phyloP scores from a whole-genome alignment of 306 rosid genomes.

The Vigna angularis region DNA sequence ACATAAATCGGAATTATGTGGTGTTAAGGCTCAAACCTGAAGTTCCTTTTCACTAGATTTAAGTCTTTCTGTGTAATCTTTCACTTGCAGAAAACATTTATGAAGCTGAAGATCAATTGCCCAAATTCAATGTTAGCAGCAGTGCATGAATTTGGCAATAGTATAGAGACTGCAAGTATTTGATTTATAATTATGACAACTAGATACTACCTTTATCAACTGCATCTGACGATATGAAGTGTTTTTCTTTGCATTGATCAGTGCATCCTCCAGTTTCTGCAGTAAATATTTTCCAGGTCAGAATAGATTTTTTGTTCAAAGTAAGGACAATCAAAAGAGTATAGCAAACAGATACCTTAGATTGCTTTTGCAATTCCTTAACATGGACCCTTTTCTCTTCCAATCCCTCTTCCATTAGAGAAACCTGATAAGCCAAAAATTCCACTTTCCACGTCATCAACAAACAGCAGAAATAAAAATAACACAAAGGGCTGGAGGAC shows the following conservation, averaged over 20 bases:
- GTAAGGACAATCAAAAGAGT: conserved; percentile 7
- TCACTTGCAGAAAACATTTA: conserved; percentile 64
- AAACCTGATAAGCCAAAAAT: conserved; percentile 60
- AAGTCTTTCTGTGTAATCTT: conserved; percentile 67
- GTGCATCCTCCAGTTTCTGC: conserved; percentile 92
- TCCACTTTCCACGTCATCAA: conserved; percentile 40
- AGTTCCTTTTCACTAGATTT: conserved; percentile 77
- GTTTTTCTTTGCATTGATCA: conserved; percentile 77
- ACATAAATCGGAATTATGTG: conserved; percentile 21
- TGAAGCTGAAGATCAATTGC: conserved; percentile 70
- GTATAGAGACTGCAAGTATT: conserved; percentile 23
- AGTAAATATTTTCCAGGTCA: conserved; percentile 44
- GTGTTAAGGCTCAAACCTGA: conserved; percentile 66
- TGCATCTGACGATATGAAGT: conserved; percentile 70
- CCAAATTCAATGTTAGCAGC: conserved; percentile 41
- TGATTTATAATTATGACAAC: neutral
- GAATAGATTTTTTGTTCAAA: conserved; percentile 29
- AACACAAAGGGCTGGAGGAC: conserved; percentile 13
- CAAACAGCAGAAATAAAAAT: conserved; percentile 28
- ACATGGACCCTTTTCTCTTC: conserved; percentile 54
- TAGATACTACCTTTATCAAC: conserved; percentile 70
- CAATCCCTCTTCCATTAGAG: conserved; percentile 59
- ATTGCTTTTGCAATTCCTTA: conserved; percentile 70
- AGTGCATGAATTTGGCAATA: conserved; percentile 34
- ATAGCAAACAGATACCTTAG: conserved; percentile 56